phyloP scores from a whole-genome alignment of 2,329 filamentous ascomycete genomes.

The Leptoxyphium fumago region DNA sequence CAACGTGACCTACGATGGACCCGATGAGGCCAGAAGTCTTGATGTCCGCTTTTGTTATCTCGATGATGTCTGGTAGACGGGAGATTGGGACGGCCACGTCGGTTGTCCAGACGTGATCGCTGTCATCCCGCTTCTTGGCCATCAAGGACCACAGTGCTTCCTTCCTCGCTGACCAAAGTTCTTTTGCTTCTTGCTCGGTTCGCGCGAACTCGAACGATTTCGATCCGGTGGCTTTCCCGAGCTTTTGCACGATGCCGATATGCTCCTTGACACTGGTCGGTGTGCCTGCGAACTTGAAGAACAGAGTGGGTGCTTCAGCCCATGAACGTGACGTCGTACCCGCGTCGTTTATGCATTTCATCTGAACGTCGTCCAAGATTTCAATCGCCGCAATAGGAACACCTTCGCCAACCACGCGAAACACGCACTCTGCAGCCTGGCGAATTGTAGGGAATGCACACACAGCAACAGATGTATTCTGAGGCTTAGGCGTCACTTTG shows the following conservation, averaged over 20 bases:
- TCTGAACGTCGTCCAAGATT: conserved; percentile 83
- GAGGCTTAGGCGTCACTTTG: conserved; percentile 70
- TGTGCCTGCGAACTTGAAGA: conserved; percentile 62
- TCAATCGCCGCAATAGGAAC: conserved; percentile 84
- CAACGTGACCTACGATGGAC: conserved; percentile 58
- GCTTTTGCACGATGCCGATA: conserved; percentile 48
- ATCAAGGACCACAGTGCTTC: conserved; percentile 60
- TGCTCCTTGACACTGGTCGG: conserved; percentile 62
- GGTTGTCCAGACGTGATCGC: conserved; percentile 60
- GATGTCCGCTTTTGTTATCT: conserved; percentile 58
- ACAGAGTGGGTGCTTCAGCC: conserved; percentile 56
- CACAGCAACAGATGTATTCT: conserved; percentile 68
- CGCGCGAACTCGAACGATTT: conserved; percentile 56
- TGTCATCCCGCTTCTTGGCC: conserved; percentile 44
- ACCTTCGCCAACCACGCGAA: conserved; percentile 63
- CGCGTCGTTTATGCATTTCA: conserved; percentile 56
- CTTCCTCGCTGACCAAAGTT: conserved; percentile 64
- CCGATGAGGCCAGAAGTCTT: conserved; percentile 46
- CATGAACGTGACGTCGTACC: conserved; percentile 49
- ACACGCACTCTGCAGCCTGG: conserved; percentile 64
- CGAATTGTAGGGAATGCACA: conserved; percentile 49
- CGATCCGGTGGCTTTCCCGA: conserved; percentile 45
- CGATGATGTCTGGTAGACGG: conserved; percentile 56
- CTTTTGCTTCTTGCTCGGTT: conserved; percentile 47
- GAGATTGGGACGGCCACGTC: conserved; percentile 69